A percentile compares a stretch with the other conserved stretches of the same genome.
phyloP scores from a whole-genome alignment of 2,329 filamentous ascomycete species.

The Botrytis cinerea region DNA sequence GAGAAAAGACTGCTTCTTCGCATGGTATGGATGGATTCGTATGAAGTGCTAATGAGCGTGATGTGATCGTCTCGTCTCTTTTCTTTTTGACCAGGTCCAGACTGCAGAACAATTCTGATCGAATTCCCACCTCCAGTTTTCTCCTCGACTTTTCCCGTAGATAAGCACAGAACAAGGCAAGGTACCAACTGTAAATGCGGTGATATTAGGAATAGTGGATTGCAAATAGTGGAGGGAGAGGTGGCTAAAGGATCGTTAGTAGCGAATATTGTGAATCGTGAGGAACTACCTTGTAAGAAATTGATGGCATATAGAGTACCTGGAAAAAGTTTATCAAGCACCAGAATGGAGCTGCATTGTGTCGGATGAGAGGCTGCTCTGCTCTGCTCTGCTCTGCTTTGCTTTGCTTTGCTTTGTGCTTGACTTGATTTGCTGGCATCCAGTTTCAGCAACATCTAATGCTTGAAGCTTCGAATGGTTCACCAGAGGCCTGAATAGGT shows the following conservation, averaged over 20 bases:
- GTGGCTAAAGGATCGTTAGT: background rate
- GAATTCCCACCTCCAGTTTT: slow-evolving; percentile 5
- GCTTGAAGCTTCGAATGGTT: background rate
- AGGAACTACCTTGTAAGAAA: background rate
- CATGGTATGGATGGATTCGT: background rate
- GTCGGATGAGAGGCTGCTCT: background rate
- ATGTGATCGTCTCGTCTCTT: slow-evolving; percentile 1
- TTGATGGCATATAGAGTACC: background rate
- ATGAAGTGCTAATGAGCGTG: background rate
- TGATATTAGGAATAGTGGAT: slow-evolving; percentile 6
- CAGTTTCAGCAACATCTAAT: background rate
- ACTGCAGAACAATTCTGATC: slow-evolving; percentile 1
- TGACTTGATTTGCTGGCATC: slow-evolving; percentile 7
- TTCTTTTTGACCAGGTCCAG: slow-evolving; percentile 10
- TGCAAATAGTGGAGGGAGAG: background rate
- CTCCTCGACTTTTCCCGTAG: slow-evolving; percentile 2
- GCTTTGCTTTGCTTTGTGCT: background rate
- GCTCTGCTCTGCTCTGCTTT: background rate
- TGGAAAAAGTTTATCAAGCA: slow-evolving; percentile 1
- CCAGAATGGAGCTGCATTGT: background rate
- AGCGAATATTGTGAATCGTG: background rate
- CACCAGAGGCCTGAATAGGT: background rate
- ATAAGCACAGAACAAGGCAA: slow-evolving; percentile 14
- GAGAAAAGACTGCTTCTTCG: background rate
- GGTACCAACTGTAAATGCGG: slow-evolving; percentile 18